Evolutionary conservation across 345 rosid species (phyloP).

Genomic region (Salix purpurea): DNA sequence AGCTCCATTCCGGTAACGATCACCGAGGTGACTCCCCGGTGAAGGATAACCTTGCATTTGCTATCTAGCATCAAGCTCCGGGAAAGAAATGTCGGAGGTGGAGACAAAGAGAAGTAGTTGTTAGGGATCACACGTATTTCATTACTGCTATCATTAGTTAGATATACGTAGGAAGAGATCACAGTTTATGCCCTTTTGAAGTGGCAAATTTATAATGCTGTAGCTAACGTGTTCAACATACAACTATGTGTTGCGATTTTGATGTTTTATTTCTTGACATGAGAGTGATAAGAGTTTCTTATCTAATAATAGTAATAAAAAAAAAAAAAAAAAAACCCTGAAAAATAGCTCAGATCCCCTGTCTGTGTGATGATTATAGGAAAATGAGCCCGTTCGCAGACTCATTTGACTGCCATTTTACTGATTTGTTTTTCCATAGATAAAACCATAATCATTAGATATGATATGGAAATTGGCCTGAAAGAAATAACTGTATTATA

Average conservation of each 20-base stretch:
- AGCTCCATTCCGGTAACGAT: constrained; percentile 50
- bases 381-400: background rate
- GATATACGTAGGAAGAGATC: background rate
- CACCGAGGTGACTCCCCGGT: constrained; percentile 56
- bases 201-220: background rate
- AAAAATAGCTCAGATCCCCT: too few relatives aligned
- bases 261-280: background rate
- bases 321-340: too few relatives aligned
- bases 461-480: too few relatives aligned
- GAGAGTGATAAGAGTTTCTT: background rate
- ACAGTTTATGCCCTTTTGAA: background rate
- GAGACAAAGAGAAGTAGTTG: background rate
- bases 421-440: too few relatives aligned
- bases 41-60: constrained; percentile 13
- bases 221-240: background rate
- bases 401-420: background rate
- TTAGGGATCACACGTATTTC: background rate
- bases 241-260: background rate
- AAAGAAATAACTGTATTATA: too few relatives aligned
- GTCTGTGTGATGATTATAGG: too few relatives aligned
- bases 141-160: background rate
- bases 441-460: too few relatives aligned
- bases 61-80: background rate
- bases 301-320: background rate
- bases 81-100: background rate